Evolutionary conservation across 352 stramenopile genomes (phyloP), one percentile per base, ranked within the genome.

Genomic region (Phytophthora citrophthora): DNA sequence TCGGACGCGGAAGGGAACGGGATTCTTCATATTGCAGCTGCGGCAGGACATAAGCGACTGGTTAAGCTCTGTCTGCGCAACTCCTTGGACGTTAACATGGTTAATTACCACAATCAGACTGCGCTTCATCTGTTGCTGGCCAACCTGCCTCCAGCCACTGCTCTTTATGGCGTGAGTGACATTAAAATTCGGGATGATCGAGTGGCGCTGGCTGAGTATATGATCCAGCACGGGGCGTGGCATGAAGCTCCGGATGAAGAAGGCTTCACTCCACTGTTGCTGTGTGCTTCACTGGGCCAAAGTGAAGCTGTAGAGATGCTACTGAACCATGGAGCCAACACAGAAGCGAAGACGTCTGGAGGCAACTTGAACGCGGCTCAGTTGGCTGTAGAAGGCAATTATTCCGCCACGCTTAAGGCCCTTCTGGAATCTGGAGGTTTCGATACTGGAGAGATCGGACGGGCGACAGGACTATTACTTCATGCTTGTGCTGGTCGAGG

Each of bases 141-240:
- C 11, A 91, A 91, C 32, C 68, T 90, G 3, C 56, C 75, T 16
- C 56, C 75, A 18, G 27, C 66, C 0, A 36, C 2, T 52, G 27
- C 31, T 55, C 24, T 49, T 2, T 18, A 40, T 20, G 54, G 69
- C 4, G 34, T 38, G 2, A 58, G 48, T 36, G 49, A 70, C 23
- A 27, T 63, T 2, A 51, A n/a, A 45, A 26, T 32, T 29, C 68
- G 61, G 27, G 59, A 72, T 1, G 77, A 90, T 5, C 78, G 83
- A 12, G 62, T 93, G 3, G 76, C 69, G 4, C 44, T 94, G 9
- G 77, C 70, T 1, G 78, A 77, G 24, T 96, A 96, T 41, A 91
- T 96, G 85, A 91, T 96, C n/a, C 77, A 92, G 46, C 86, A 96
- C 46, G 87, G 84, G 3, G 88, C 83, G 7, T 93, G 86, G 86